Conservation (phyloP, 768 basidiomycete species). For the Lactarius hatsudake region DNA sequence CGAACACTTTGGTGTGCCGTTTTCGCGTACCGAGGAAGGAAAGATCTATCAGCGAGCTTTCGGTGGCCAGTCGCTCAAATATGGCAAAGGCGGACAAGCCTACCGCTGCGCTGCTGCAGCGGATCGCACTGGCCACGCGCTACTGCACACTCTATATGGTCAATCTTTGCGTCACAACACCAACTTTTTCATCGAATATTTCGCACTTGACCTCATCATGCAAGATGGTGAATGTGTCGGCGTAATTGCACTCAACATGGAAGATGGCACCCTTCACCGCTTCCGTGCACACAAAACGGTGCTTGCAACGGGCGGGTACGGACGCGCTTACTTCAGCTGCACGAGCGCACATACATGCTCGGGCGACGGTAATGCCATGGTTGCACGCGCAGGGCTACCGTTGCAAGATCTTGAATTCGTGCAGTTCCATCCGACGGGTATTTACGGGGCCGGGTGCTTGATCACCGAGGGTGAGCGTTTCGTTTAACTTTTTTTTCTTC, state of each 20-base stretch:
- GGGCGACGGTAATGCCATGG: constrained; percentile 99
- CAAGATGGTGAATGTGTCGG: constrained; percentile 98
- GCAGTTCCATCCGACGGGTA: constrained; percentile 99
- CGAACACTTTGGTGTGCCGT: constrained; percentile 98
- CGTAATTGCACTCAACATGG: constrained; percentile 99
- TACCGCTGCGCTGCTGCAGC: constrained; percentile 99
- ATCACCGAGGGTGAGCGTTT: constrained; percentile 84
- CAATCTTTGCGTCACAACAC: constrained; percentile 99
- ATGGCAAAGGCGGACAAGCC: constrained; percentile 97
- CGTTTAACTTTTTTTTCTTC: neutral
- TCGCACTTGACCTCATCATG: constrained; percentile 99
- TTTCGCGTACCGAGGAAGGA: constrained; percentile 97
- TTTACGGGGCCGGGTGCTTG: constrained; percentile 98
- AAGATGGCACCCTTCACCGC: constrained; percentile 97
- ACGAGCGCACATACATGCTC: constrained; percentile 99
- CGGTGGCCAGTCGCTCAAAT: constrained; percentile 96
- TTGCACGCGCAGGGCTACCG: constrained; percentile 91
- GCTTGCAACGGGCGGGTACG: constrained; percentile 96
- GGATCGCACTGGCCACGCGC: constrained; percentile 97
- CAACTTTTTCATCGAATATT: constrained; percentile 99
- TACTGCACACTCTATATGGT: constrained; percentile 98
- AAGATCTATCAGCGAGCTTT: constrained; percentile 99
- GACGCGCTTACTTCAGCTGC: constrained; percentile 97
- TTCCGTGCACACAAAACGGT: constrained; percentile 99
- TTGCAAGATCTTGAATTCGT: constrained; percentile 98